Evolutionary conservation across 352 stramenopile species (phyloP).

Genomic region (Phytopythium litorale): DNA sequence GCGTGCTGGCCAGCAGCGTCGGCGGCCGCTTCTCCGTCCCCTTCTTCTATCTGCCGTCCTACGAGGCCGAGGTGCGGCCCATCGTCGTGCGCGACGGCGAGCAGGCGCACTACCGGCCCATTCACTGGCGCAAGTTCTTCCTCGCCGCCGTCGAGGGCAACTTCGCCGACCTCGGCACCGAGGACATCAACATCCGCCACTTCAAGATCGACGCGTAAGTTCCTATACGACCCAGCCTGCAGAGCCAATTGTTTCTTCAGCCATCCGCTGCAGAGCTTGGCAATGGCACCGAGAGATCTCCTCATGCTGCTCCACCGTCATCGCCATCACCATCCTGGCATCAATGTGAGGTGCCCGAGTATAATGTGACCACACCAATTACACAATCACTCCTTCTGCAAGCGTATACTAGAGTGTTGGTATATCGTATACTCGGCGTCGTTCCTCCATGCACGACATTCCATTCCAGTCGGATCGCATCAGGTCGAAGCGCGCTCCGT

Average conservation of each 20-base stretch:
- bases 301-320: too few species aligned
- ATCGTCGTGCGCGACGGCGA: slow-evolving; percentile 15
- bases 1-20: slow-evolving; percentile 27
- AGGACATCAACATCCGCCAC: slow-evolving; percentile 92
- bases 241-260: too few species aligned
- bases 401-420: neutral
- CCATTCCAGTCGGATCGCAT: neutral
- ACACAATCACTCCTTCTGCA: neutral
- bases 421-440: neutral
- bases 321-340: too few species aligned
- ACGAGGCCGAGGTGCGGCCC: slow-evolving; percentile 41
- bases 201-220: slow-evolving; percentile 46
- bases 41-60: slow-evolving; percentile 73
- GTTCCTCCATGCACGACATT: neutral
- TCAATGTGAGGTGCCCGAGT: too few species aligned
- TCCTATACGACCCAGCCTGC: too few species aligned
- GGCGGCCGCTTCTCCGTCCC: slow-evolving; percentile 39
- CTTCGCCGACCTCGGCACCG: slow-evolving; percentile 81
- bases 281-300: too few species aligned
- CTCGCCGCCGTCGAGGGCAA: slow-evolving; percentile 88
- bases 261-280: too few species aligned
- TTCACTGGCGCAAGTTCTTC: slow-evolving; percentile 90
- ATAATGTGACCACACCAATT: too few species aligned
- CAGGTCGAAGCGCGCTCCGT: neutral
- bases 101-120: slow-evolving; percentile 39